Base-by-base conservation (phyloP, 148 eudicot genomes). In the Chenopodium berlandieri region DNA sequence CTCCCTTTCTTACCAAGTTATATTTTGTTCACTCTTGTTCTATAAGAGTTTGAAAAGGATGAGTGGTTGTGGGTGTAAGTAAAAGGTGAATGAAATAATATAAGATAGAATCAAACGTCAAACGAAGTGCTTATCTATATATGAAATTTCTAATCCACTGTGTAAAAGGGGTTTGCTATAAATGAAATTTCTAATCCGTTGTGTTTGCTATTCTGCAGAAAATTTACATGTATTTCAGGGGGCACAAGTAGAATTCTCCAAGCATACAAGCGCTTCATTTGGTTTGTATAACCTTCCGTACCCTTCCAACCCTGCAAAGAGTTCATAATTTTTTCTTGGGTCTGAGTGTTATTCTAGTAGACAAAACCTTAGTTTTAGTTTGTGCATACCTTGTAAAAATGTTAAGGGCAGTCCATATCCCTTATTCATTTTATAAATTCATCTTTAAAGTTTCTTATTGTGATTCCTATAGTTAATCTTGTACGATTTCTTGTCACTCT, bases 181-280 rank as follows among this genome's bases (percentile, higher is more conserved):
- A 40, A 40, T 40, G 44, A 40, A 5, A 40, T 74, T 74, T 14
- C 77, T 52, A 25, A 74, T 44, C 9, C 3, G 5, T 23, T 48
- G 56, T 56, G 16, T 74, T n/a, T 73, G 78, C 13, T 40, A 22
- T 86, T 52, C 75, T 89, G 91, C 96, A 92, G 96, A 90, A 90
- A 92, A 82, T 92, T 64, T 92, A 90, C 81, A 84, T 83, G 82
- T 90, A 84, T 82, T 92, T 92, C 88, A 86, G 96, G 74, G 96
- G 96, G 40, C 83, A 87, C 79, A 91, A 89, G 87, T 91, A 78
- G 68, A 82, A 52, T 23, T 47, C 71, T 56, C 22, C 31, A 12
- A 71, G 13, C 34, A 25, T 17, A 19, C n/a, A 75, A 63, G 86
- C 48, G 86, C 77, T 84, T 84, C 56, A 10, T 68, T 72, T 47